Conservation (phyloP, 2,329 filamentous ascomycete genomes). For the Colletotrichum tanaceti region DNA sequence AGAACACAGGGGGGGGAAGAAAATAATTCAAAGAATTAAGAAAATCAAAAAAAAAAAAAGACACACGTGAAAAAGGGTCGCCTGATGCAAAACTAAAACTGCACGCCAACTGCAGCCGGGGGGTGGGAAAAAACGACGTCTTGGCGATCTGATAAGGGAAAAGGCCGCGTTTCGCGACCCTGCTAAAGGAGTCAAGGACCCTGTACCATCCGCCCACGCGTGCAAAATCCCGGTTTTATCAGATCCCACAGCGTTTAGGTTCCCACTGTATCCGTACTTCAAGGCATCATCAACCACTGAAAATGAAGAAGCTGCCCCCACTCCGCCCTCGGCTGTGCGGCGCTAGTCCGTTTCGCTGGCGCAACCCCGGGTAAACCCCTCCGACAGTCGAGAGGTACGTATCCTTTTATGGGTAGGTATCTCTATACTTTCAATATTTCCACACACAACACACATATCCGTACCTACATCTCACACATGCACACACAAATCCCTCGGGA, state of each 20-base stretch:
- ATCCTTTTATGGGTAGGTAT: too few relatives aligned
- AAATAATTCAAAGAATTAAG: not conserved
- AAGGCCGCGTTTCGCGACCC: slow-evolving; percentile 14
- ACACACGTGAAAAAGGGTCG: slow-evolving; percentile 35
- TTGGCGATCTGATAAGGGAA: slow-evolving; percentile 39
- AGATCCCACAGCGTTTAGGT: not conserved
- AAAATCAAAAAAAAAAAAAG: slow-evolving; percentile 3
- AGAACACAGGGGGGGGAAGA: too few relatives aligned
- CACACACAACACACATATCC: slow-evolving; percentile 9
- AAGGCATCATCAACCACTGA: too few relatives aligned
- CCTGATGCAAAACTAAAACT: slow-evolving; percentile 35
- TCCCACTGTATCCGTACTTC: not conserved
- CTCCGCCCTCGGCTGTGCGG: slow-evolving; percentile 8
- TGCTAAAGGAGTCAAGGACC: not conserved
- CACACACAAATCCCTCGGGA: not conserved
- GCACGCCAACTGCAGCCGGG: not conserved
- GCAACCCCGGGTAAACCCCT: not conserved
- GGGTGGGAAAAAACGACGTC: not conserved
- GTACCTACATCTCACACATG: too few relatives aligned
- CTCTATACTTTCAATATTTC: too few relatives aligned
- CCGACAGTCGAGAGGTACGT: slow-evolving; percentile 4
- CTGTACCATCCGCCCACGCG: not conserved
- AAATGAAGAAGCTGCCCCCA: not conserved
- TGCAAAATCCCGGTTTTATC: not conserved
- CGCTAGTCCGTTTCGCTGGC: slow-evolving; percentile 20